Conservation (phyloP, 805 yeast genomes). For the Saccharomyces mikatae region DNA sequence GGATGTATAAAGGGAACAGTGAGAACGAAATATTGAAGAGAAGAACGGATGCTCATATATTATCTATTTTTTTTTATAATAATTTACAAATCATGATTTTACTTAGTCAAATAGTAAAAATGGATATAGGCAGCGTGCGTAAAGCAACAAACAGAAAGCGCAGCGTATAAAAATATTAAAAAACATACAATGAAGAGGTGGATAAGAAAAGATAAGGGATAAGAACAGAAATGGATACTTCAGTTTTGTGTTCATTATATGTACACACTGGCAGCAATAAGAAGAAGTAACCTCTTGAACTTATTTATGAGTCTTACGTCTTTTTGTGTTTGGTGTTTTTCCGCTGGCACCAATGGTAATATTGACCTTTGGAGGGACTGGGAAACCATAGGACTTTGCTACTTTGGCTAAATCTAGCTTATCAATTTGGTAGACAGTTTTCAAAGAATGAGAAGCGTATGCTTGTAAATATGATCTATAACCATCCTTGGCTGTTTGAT, state of each 20-base stretch:
- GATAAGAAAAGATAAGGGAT: neutral
- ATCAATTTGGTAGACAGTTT: constrained; percentile 93
- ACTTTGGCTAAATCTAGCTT: constrained; percentile 89
- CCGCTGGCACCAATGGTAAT: constrained; percentile 93
- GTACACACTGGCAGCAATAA: neutral
- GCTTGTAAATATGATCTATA: constrained; percentile 95
- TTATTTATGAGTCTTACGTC: constrained; percentile 15
- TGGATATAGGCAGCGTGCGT: neutral
- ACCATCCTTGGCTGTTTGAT: constrained; percentile 95
- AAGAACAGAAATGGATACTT: neutral
- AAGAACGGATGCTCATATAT: neutral
- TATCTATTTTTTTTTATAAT: neutral
- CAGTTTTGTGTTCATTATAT: neutral
- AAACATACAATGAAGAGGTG: neutral
- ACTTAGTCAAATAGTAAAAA: neutral
- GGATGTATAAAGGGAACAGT: constrained; percentile 66
- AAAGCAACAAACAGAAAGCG: neutral
- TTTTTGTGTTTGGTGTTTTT: constrained; percentile 36
- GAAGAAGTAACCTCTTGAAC: neutral
- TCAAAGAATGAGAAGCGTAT: constrained; percentile 91
- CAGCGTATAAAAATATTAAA: neutral
- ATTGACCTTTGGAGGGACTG: constrained; percentile 93
- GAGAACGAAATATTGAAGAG: constrained; percentile 6
- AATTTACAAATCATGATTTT: neutral
- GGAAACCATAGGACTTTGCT: constrained; percentile 91